Evolutionary conservation across 345 rosid species (phyloP), one percentile per base, ranked within the genome.

Genomic region (Hevea brasiliensis): DNA sequence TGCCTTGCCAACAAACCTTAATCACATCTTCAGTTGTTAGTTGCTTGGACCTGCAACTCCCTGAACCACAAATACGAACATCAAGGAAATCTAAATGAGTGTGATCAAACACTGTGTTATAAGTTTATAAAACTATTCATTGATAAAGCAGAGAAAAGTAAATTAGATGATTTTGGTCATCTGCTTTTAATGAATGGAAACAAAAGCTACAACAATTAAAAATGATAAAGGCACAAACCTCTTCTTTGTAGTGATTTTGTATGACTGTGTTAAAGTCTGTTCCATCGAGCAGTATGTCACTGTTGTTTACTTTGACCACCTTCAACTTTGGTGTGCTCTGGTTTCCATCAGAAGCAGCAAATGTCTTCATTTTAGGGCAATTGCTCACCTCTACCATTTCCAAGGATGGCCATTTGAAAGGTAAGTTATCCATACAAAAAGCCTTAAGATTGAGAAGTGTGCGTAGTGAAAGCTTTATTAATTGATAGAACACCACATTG

Each of bases 381-480:
- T 20, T 4, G 2, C 59, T 21, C n/a, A 55, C 59, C 23, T 55
- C 24, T 55, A 20, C 24, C 3, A 4, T 55, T 21, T 55, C 3
- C 24, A 55, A 55, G 59, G 59, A 55, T 55, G 59, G 59, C 59
- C 59, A 55, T 55, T 55, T 55, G 59, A 55, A 55, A 55, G 59
- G 59, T 21, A 55, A 55, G 27, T 24, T 55, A 55, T 55, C 59
- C 59, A 55, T 7, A 21, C 59, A 55, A 55, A 55, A 55, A 21
- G 24, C 59, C n/a, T 21, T 21, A 2, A 55, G 59, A 24, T 55
- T 55, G 23, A 24, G 24, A 55, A 55, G 59, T 9, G 15, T 8
- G 27, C 8, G 24, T 0, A 55, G 24, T 55, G 59, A 55, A 55
- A 55, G 2, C 37, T 32, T 32, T 32, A 4, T 32, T 32, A 32